phyloP scores from a whole-genome alignment of 2,329 filamentous ascomycete species.

The Aureobasidium melanogenum region DNA sequence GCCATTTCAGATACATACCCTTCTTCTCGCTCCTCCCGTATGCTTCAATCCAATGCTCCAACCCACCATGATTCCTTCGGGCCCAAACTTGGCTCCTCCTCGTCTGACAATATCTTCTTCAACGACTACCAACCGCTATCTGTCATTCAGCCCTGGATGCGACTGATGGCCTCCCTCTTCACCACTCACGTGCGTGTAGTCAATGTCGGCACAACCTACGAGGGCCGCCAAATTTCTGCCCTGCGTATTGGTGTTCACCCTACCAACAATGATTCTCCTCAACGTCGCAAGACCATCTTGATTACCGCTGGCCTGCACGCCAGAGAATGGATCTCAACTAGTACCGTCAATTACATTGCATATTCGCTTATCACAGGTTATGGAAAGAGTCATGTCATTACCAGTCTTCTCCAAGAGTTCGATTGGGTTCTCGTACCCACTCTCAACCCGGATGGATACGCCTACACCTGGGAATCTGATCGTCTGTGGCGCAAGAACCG shows the following conservation, averaged over 20 bases:
- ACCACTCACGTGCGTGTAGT: conserved; percentile 66
- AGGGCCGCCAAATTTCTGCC: conserved; percentile 78
- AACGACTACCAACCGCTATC: conserved; percentile 81
- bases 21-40: conserved; percentile 22
- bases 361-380: conserved; percentile 81
- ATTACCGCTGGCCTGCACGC: conserved; percentile 84
- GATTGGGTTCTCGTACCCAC: conserved; percentile 85
- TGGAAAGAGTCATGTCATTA: conserved; percentile 61
- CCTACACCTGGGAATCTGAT: conserved; percentile 87
- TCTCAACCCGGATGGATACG: conserved; percentile 87
- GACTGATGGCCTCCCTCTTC: conserved; percentile 81
- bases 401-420: conserved; percentile 70
- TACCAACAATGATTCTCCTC: conserved; percentile 39
- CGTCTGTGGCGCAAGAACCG: conserved; percentile 92
- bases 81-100: conserved; percentile 23
- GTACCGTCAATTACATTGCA: conserved; percentile 81
- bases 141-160: conserved; percentile 86
- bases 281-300: conserved; percentile 63
- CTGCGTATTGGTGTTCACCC: conserved; percentile 62
- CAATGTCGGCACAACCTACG: conserved; percentile 73
- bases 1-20: conserved; percentile 72
- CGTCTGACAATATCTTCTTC: conserved; percentile 71
- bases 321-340: conserved; percentile 92
- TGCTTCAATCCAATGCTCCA: conserved; percentile 2
- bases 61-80: conserved; percentile 16